Conservation (phyloP, 2,329 filamentous ascomycete species). For the Sporothrix schenckii region DNA sequence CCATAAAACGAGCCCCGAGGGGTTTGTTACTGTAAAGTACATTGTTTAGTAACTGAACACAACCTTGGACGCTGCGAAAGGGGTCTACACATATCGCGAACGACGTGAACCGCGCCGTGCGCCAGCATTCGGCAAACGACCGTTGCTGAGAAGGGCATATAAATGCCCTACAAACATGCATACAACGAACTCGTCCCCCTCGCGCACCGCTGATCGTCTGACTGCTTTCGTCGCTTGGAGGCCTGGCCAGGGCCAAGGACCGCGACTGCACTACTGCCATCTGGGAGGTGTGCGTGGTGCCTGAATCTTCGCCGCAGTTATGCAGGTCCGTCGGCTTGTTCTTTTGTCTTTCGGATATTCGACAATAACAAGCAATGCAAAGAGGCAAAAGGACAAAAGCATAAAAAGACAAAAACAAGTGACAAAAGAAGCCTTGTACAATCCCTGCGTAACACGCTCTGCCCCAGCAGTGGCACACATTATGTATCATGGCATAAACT, state of each 20-base stretch:
- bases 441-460: not conserved
- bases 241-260: conserved; percentile 1
- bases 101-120: not conserved
- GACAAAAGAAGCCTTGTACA: not conserved
- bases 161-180: too few species aligned
- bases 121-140: too few species aligned
- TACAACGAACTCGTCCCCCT: not conserved
- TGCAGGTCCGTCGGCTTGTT: too few species aligned
- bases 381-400: too few species aligned
- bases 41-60: too few species aligned
- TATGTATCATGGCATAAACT: conserved; percentile 9
- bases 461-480: not conserved
- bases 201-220: conserved; percentile 5
- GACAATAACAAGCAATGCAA: too few species aligned
- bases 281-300: not conserved
- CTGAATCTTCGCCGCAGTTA: not conserved
- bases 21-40: too few species aligned
- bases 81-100: too few species aligned
- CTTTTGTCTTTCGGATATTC: not conserved
- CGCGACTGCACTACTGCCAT: not conserved
- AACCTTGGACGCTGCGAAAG: too few species aligned
- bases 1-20: not conserved
- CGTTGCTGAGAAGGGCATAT: too few species aligned
- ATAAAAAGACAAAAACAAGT: not conserved
- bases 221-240: not conserved